Evolutionary conservation across 768 basidiomycete species (phyloP).

Genomic region (Suillus variegatus): DNA sequence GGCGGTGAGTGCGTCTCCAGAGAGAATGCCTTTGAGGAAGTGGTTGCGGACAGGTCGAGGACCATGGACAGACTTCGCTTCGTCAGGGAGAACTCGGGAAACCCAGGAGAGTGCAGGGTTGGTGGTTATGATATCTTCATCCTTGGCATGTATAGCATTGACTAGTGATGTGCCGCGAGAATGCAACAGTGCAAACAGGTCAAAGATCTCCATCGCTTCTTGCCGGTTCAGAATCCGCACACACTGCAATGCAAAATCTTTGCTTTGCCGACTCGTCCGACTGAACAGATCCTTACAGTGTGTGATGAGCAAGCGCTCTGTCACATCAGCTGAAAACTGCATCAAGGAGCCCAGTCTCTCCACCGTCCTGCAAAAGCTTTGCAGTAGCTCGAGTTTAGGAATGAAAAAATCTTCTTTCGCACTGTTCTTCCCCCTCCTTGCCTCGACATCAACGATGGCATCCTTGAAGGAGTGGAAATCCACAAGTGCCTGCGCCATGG

Average conservation of each 20-base stretch:
- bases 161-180: neutral
- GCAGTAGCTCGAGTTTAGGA: conserved; percentile 42
- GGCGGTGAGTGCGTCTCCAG: conserved; percentile 5
- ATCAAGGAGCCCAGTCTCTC: conserved; percentile 28
- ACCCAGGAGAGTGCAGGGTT: neutral
- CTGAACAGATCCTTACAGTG: conserved; percentile 32
- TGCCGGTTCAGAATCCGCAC: conserved; percentile 29
- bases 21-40: no score
- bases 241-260: conserved; percentile 35
- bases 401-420: conserved; percentile 31
- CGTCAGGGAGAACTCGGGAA: neutral
- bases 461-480: conserved; percentile 1
- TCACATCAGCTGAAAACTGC: conserved; percentile 37
- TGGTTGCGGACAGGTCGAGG: no score
- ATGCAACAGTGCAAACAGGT: conserved; percentile 9
- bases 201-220: conserved; percentile 31
- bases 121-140: neutral
- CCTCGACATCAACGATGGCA: neutral
- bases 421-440: conserved; percentile 14
- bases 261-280: conserved; percentile 27
- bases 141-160: neutral
- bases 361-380: conserved; percentile 23
- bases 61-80: neutral
- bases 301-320: conserved; percentile 34
- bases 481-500: neutral